Conservation (phyloP, 129 eudicot species). For the Helichrysum umbraculigerum region DNA sequence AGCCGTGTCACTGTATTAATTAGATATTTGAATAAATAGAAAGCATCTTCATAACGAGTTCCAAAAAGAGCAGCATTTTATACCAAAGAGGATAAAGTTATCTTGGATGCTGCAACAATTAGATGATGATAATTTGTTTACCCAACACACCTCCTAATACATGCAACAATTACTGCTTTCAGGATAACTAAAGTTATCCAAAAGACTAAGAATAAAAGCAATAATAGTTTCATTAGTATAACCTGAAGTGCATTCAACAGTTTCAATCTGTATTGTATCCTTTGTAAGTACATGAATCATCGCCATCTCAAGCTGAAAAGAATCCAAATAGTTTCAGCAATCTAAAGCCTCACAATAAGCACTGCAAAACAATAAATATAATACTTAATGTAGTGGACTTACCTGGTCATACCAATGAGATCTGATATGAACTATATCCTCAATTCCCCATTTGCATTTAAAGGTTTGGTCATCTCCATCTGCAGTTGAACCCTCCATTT, state of each 20-base stretch:
- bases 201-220: neutral
- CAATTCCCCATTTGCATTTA: slow-evolving; percentile 50
- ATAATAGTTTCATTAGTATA: neutral
- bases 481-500: slow-evolving; percentile 40
- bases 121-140: neutral
- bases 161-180: neutral
- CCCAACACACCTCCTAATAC: neutral
- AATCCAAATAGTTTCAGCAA: slow-evolving; percentile 1
- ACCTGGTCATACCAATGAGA: slow-evolving; percentile 69
- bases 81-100: neutral
- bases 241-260: slow-evolving; percentile 12
- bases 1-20: slow-evolving; percentile 6
- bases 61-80: neutral
- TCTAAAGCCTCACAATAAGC: slow-evolving; percentile 6
- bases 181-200: neutral
- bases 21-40: neutral
- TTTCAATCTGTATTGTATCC: slow-evolving; percentile 7
- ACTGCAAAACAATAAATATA: neutral
- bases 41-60: slow-evolving; percentile 1
- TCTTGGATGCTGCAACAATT: neutral
- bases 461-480: slow-evolving; percentile 34
- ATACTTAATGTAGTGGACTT: slow-evolving; percentile 24
- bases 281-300: slow-evolving; percentile 14
- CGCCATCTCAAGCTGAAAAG: neutral
- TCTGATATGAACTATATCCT: slow-evolving; percentile 57